Base-by-base conservation (phyloP, 2,329 filamentous ascomycete species). In the Diaporthe longicolla region DNA sequence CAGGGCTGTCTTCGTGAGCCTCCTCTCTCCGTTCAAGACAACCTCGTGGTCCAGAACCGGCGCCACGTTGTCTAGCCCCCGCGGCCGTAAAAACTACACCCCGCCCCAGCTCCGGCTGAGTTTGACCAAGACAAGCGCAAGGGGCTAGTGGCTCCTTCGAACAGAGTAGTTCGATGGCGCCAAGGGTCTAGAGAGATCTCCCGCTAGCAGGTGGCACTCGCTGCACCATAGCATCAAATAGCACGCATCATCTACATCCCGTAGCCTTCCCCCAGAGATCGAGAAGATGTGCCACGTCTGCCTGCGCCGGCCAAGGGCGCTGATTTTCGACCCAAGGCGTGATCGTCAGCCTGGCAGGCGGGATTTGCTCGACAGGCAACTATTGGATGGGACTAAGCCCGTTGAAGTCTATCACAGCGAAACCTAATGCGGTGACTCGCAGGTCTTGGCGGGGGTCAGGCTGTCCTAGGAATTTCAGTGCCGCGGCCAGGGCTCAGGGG, bases 341-440 rank as follows among this genome's bases (percentile, higher is more conserved):
- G 48, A 68, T 54, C 48, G 63, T 54, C 63, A 54, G 48, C 29
- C 45, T 54, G 63, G 21, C 63, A 68, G 63, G 63, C 63, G 45
- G 48, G 63, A 54, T 26, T 54, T 40, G 32, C 48, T 54, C 48
- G 13, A 68, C 29, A 15, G 26, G 1, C 7, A 8, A 37, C 63
- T 54, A 54, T 68, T 54, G 63, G 63, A 68, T 32, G 48, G 15
- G 29, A 68, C 63, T 68, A 68, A 40, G 63, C 63, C 63, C 21
- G n/a, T 68, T 54, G 32, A 68, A 68, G 45, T 21, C 48, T 40
- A 54, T 68, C 63, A 54, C n/a, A 54, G 63, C 63, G 63, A 68
- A 68, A 68, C 63, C 63, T 68, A 68, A 68, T 68, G 63, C 48
- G 15, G 48, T 68, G 63, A 26, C 45, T 40, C n/a, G 32, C 32